These are phyloP conservation scores for Eucalyptus viminalis DNA, from an alignment of 345 rosid genomes.

Conservation along the genomic window DNA sequence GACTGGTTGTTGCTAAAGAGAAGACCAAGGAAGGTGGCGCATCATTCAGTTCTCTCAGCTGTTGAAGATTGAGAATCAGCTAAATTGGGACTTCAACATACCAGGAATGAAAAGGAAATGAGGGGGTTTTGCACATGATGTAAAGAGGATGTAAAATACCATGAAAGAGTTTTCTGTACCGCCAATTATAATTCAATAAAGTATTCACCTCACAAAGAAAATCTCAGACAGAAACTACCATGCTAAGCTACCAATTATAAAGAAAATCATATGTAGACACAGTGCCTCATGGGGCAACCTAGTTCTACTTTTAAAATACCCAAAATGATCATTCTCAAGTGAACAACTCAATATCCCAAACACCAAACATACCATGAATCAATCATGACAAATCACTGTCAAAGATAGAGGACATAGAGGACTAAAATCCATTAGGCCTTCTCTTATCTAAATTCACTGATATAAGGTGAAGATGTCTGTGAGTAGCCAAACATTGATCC, in stretches of 20 bases:
- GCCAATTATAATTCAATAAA: not conserved
- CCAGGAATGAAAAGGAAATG: not conserved
- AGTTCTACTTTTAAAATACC: not conserved
- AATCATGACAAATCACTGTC: not conserved
- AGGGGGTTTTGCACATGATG: not conserved
- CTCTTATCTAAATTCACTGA: not conserved
- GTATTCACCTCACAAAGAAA: not conserved
- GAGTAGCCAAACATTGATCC: not conserved
- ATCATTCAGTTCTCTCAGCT: not conserved
- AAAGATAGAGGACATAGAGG: not conserved
- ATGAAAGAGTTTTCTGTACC: not conserved
- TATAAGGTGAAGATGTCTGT: not conserved
- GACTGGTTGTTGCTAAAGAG: not conserved
- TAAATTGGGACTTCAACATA: not conserved
- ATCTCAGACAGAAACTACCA: not conserved
- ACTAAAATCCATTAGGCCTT: not conserved
- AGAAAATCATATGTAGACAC: not conserved
- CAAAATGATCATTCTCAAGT: not conserved
- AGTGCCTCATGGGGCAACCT: not conserved
- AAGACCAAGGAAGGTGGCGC: not conserved
- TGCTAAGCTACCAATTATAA: not conserved
- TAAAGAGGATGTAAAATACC: not conserved
- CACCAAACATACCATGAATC: not conserved
- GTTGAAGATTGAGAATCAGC: not conserved
- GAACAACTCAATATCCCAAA: not conserved